Evolutionary conservation across 73 alveolate species (phyloP).

Genomic region (Paramecium caudatum): DNA sequence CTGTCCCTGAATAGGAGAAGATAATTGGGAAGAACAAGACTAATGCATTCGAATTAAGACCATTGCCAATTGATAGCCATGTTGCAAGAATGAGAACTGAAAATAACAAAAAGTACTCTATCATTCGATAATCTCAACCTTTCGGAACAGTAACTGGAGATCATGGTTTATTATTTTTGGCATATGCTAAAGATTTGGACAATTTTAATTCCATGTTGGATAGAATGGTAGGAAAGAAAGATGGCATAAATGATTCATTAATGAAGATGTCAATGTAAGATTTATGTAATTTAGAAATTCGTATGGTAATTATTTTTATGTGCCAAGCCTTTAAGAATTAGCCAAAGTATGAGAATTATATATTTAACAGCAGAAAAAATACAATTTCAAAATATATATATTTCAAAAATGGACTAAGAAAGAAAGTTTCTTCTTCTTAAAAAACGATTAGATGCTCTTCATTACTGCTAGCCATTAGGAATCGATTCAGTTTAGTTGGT

Average conservation of each 20-base stretch:
- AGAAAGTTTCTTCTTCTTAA: conserved; percentile 79
- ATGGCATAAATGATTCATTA: conserved; percentile 47
- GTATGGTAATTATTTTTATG: conserved; percentile 56
- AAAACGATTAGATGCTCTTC: conserved; percentile 93
- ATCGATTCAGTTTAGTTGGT: conserved; percentile 92
- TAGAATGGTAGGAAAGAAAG: conserved; percentile 61
- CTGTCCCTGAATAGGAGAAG: conserved; percentile 16
- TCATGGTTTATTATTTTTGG: conserved; percentile 54
- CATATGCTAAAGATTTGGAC: conserved; percentile 56
- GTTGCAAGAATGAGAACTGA: conserved; percentile 61
- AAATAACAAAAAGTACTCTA: conserved; percentile 2
- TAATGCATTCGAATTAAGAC: conserved; percentile 29
- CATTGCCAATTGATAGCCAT: conserved; percentile 55
- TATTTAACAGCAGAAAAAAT: no score
- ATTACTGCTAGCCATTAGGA: conserved; percentile 94
- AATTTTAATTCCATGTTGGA: conserved; percentile 28
- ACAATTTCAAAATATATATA: not conserved
- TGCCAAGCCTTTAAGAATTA: conserved; percentile 54
- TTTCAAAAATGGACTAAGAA: conserved; percentile 68
- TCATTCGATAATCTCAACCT: conserved; percentile 47
- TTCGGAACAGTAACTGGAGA: conserved; percentile 62
- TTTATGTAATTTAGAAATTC: not conserved
- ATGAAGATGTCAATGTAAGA: conserved; percentile 41
- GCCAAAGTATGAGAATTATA: not conserved
- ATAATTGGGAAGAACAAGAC: conserved; percentile 40